phyloP scores from a whole-genome alignment of 2,329 filamentous ascomycete species.

The Cladophialophora chaetospira region DNA sequence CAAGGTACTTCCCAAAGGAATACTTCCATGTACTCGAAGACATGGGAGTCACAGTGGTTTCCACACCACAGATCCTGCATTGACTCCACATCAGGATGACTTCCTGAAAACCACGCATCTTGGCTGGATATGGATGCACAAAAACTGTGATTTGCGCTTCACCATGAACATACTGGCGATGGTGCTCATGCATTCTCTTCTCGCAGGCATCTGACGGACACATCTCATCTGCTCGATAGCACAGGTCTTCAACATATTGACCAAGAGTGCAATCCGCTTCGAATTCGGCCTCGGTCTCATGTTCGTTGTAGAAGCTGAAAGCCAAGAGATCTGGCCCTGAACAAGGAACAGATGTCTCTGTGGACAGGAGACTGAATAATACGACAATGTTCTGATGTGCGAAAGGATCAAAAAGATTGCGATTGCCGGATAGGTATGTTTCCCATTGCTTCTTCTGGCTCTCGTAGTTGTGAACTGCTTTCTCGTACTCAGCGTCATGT shows the following conservation, averaged over 20 bases:
- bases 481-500: slow-evolving; percentile 95
- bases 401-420: slow-evolving; percentile 89
- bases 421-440: slow-evolving; percentile 83
- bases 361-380: slow-evolving; percentile 90
- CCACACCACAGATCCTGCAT: slow-evolving; percentile 87
- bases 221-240: slow-evolving; percentile 70
- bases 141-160: slow-evolving; percentile 91
- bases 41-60: slow-evolving; percentile 88
- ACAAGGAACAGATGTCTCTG: slow-evolving; percentile 89
- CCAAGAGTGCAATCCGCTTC: slow-evolving; percentile 87
- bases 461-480: slow-evolving; percentile 87
- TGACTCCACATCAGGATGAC: slow-evolving; percentile 97
- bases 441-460: slow-evolving; percentile 97
- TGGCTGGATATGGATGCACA: slow-evolving; percentile 72
- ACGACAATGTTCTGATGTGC: slow-evolving; percentile 96
- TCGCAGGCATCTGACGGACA: slow-evolving; percentile 86
- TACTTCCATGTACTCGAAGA: slow-evolving; percentile 96
- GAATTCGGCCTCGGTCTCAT: slow-evolving; percentile 69
- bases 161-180: slow-evolving; percentile 95
- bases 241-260: slow-evolving; percentile 92
- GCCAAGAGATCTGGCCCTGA: slow-evolving; percentile 87
- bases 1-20: slow-evolving; percentile 97
- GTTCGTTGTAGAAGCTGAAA: slow-evolving; percentile 91
- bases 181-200: slow-evolving; percentile 85
- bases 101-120: slow-evolving; percentile 66